Percentiles rank a stretch among this genome's conserved stretches.
Evolutionary conservation across 2,329 filamentous ascomycete species (phyloP).

Genomic region (Beauveria scarabaeidicola): DNA sequence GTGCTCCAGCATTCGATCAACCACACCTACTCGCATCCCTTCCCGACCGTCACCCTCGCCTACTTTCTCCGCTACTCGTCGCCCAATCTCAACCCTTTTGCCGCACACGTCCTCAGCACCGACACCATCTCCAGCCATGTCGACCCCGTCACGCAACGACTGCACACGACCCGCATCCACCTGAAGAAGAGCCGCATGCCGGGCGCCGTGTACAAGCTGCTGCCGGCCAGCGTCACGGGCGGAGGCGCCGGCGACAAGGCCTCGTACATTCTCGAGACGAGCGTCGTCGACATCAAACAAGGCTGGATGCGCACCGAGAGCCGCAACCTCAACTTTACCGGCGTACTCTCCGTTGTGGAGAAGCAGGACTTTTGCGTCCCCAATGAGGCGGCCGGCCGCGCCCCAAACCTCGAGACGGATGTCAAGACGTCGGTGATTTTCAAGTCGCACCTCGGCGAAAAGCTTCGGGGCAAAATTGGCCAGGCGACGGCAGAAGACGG

Average conservation of each 20-base stretch:
- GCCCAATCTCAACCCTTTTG: conserved; percentile 65
- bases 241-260: conserved; percentile 58
- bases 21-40: conserved; percentile 71
- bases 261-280: conserved; percentile 72
- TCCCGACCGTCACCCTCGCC: conserved; percentile 77
- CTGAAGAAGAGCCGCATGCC: conserved; percentile 75
- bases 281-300: conserved; percentile 67
- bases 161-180: conserved; percentile 72
- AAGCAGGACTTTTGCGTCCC: conserved; percentile 57
- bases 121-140: conserved; percentile 70
- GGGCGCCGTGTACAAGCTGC: conserved; percentile 62
- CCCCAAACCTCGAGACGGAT: conserved; percentile 42
- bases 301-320: conserved; percentile 80
- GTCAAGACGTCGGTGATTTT: conserved; percentile 69
- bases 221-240: conserved; percentile 62
- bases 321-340: conserved; percentile 73
- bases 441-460: conserved; percentile 62
- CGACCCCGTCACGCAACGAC: conserved; percentile 63
- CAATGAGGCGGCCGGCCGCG: conserved; percentile 16
- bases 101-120: conserved; percentile 71
- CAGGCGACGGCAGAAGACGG: conserved; percentile 35
- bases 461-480: conserved; percentile 47
- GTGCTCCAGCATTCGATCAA: conserved; percentile 57
- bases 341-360: conserved; percentile 71
- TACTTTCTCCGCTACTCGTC: conserved; percentile 82